These are phyloP conservation scores for Claviceps quebecensis DNA, from an alignment of 2,329 filamentous ascomycete species.

Conservation along the genomic window DNA sequence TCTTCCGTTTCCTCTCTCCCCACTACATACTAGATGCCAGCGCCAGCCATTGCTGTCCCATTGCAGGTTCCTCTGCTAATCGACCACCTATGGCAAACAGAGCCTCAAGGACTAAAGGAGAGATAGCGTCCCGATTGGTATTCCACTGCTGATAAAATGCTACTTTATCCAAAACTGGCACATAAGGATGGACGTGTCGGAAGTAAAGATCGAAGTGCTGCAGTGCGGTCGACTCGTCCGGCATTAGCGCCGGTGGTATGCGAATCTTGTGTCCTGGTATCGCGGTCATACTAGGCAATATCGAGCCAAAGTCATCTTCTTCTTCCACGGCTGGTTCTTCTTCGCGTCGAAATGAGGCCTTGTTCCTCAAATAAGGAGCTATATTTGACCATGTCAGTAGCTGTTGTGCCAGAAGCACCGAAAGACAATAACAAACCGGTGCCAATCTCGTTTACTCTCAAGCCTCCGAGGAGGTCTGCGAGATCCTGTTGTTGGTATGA, in stretches of 20 bases:
- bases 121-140: constrained; percentile 67
- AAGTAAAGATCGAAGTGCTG: constrained; percentile 89
- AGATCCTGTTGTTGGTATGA: constrained; percentile 58
- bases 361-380: constrained; percentile 76
- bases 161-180: constrained; percentile 72
- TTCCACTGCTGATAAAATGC: constrained; percentile 86
- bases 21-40: constrained; percentile 58
- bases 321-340: constrained; percentile 55
- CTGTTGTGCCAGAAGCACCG: too few relatives aligned
- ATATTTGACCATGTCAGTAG: background rate
- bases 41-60: constrained; percentile 86
- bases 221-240: constrained; percentile 65
- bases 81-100: constrained; percentile 82
- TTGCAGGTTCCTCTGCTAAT: constrained; percentile 66
- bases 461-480: constrained; percentile 66
- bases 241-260: constrained; percentile 89
- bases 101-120: constrained; percentile 75
- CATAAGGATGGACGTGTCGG: constrained; percentile 77
- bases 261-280: constrained; percentile 65
- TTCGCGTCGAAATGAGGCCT: constrained; percentile 34
- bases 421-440: constrained; percentile 45
- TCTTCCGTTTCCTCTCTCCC: background rate
- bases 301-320: constrained; percentile 57
- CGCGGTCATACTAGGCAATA: constrained; percentile 52
- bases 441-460: constrained; percentile 77